phyloP scores from a whole-genome alignment of 164 flowering plant genomes.

The grape (Vitis vinifera) region DNA sequence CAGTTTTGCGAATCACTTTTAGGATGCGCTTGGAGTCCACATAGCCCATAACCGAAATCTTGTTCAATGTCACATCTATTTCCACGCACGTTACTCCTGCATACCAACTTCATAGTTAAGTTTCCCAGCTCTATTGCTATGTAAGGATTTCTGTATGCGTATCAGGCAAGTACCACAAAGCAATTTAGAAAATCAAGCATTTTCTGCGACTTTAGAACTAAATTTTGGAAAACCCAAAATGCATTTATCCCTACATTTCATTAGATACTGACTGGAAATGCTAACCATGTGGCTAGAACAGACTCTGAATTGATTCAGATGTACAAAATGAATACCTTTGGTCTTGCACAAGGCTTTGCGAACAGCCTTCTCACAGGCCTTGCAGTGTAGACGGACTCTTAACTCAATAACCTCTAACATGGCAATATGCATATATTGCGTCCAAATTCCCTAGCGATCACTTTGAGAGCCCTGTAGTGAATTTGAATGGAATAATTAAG shows the following conservation, averaged over 20 bases:
- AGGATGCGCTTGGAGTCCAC: conserved; percentile 14
- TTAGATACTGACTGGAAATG: no score
- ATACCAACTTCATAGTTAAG: not conserved
- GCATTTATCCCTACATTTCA: no score
- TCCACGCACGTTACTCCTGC: conserved; percentile 33
- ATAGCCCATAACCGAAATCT: conserved; percentile 32
- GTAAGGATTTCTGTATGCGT: no score
- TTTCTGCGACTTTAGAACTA: no score
- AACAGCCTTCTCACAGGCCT: conserved; percentile 29
- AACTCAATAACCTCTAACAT: conserved; percentile 11
- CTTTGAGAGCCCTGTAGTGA: no score
- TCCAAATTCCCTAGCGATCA: conserved; percentile 9
- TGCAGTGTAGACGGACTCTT: conserved; percentile 21
- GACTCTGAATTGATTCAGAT: no score
- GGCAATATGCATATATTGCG: not conserved
- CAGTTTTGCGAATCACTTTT: conserved; percentile 24
- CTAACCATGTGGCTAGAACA: no score
- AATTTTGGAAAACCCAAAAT: no score
- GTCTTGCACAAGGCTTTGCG: conserved; percentile 26
- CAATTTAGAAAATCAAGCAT: no score
- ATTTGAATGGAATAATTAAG: no score
- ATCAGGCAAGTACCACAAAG: no score
- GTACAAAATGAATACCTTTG: conserved; percentile 13
- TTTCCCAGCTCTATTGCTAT: no score
- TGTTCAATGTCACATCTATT: conserved; percentile 20